These are phyloP conservation scores for Talaromyces borbonicus DNA, from an alignment of 495 filamentous ascomycete genomes.

Conservation along the genomic window DNA sequence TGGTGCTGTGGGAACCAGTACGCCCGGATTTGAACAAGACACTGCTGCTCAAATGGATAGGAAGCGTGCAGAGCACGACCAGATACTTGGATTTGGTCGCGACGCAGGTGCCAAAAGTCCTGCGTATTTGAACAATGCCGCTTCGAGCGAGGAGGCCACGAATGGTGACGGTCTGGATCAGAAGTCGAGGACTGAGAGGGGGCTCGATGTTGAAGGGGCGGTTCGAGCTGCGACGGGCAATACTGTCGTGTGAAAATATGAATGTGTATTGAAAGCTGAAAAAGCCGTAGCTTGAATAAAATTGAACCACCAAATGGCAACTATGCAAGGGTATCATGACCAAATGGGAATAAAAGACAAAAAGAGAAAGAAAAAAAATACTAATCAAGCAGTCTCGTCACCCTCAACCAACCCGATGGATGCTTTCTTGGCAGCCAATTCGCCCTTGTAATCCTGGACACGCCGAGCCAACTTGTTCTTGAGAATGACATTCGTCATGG, in stretches of 20 bases:
- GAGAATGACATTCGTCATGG: constrained; percentile 34
- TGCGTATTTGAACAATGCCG: constrained; percentile 11
- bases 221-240: constrained; percentile 22
- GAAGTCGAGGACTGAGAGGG: constrained; percentile 21
- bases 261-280: no score
- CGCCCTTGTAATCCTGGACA: constrained; percentile 37
- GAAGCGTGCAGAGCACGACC: constrained; percentile 37
- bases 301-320: no score
- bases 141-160: background rate
- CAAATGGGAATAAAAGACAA: no score
- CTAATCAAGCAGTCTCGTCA: constrained; percentile 16
- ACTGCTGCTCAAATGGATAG: constrained; percentile 32
- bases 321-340: constrained; percentile 5
- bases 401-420: constrained; percentile 35
- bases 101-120: constrained; percentile 17
- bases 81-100: constrained; percentile 20
- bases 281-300: no score
- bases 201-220: constrained; percentile 21
- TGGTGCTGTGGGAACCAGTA: constrained; percentile 22
- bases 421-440: constrained; percentile 39
- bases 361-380: constrained; percentile 1
- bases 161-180: constrained; percentile 10
- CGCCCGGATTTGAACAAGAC: constrained; percentile 21
- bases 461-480: constrained; percentile 40
- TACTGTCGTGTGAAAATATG: constrained; percentile 17